Percentiles rank a stretch among this genome's conserved stretches.
These are phyloP conservation scores for Microcyclosporella mali DNA, from an alignment of 2,329 filamentous ascomycete species.

Conservation along the genomic window DNA sequence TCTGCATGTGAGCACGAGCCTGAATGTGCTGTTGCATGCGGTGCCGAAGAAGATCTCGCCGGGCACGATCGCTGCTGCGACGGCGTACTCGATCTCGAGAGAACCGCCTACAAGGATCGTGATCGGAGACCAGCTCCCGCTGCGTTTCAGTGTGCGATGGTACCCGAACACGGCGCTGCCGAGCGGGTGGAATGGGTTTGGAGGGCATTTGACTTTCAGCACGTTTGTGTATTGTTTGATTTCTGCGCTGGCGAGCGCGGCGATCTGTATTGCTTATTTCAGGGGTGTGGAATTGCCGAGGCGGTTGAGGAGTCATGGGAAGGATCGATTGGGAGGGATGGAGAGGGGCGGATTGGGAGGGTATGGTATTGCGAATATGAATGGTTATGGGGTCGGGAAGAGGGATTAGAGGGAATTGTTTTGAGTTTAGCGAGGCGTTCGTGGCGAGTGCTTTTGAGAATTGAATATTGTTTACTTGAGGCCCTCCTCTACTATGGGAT, in stretches of 20 bases:
- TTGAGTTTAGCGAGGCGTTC: no score
- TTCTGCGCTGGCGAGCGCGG: slow-evolving; percentile 43
- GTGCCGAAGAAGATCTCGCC: slow-evolving; percentile 47
- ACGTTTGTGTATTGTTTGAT: slow-evolving; percentile 46
- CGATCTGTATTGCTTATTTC: slow-evolving; percentile 50
- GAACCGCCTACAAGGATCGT: slow-evolving; percentile 59
- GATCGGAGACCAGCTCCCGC: slow-evolving; percentile 76
- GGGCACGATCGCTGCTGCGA: slow-evolving; percentile 78
- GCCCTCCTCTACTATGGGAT: no score
- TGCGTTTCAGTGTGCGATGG: slow-evolving; percentile 80
- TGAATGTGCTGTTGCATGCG: slow-evolving; percentile 81
- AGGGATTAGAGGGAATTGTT: slow-evolving; percentile 32
- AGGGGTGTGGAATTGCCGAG: slow-evolving; percentile 47
- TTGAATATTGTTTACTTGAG: no score
- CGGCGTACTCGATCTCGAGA: slow-evolving; percentile 72
- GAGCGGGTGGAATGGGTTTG: slow-evolving; percentile 46
- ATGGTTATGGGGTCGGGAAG: slow-evolving; percentile 41
- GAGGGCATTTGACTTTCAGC: slow-evolving; percentile 46
- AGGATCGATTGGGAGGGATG: slow-evolving; percentile 42
- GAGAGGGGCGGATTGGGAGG: slow-evolving; percentile 37
- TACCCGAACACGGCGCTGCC: slow-evolving; percentile 69
- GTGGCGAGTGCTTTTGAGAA: no score
- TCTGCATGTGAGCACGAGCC: slow-evolving; percentile 79
- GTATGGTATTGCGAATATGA: slow-evolving; percentile 36
- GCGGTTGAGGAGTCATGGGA: slow-evolving; percentile 51